Evolutionary conservation across 1,284 basidiomycete genomes (phyloP).

Genomic region (Boletus mariae): DNA sequence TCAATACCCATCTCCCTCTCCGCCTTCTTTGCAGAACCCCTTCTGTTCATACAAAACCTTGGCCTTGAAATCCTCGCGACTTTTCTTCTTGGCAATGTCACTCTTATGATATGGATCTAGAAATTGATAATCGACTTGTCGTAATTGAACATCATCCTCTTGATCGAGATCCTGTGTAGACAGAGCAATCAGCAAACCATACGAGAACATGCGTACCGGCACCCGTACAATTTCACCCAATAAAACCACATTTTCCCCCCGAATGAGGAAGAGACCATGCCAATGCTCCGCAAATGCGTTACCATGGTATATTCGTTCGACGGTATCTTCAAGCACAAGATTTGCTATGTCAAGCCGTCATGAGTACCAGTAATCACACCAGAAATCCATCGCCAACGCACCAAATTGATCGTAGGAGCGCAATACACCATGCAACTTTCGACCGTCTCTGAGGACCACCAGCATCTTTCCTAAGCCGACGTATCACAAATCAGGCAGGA

Average conservation of each 20-base stretch:
- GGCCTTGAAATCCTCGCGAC: slow-evolving; percentile 68
- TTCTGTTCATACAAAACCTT: slow-evolving; percentile 73
- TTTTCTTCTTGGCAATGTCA: slow-evolving; percentile 67
- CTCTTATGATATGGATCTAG: slow-evolving; percentile 71
- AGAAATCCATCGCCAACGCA: slow-evolving; percentile 41
- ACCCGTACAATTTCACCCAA: slow-evolving; percentile 91
- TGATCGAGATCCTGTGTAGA: slow-evolving; percentile 79
- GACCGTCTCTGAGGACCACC: slow-evolving; percentile 92
- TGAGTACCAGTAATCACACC: slow-evolving; percentile 1
- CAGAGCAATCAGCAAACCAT: slow-evolving; percentile 6
- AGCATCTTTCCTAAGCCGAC: slow-evolving; percentile 89
- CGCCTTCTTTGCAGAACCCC: slow-evolving; percentile 85
- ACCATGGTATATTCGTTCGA: slow-evolving; percentile 84
- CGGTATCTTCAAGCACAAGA: slow-evolving; percentile 86
- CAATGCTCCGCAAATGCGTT: slow-evolving; percentile 80
- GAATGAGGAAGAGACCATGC: slow-evolving; percentile 88
- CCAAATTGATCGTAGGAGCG: slow-evolving; percentile 99
- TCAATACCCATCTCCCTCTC: slow-evolving; percentile 88
- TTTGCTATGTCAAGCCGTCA: slow-evolving; percentile 59
- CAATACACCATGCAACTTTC: slow-evolving; percentile 94
- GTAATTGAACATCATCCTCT: slow-evolving; percentile 84
- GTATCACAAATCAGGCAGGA: slow-evolving; percentile 26
- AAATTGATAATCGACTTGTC: slow-evolving; percentile 68
- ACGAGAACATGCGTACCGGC: slow-evolving; percentile 6
- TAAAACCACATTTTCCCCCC: slow-evolving; percentile 98